Base-by-base conservation (phyloP, 345 rosid genomes). In the Aquilaria malaccensis region DNA sequence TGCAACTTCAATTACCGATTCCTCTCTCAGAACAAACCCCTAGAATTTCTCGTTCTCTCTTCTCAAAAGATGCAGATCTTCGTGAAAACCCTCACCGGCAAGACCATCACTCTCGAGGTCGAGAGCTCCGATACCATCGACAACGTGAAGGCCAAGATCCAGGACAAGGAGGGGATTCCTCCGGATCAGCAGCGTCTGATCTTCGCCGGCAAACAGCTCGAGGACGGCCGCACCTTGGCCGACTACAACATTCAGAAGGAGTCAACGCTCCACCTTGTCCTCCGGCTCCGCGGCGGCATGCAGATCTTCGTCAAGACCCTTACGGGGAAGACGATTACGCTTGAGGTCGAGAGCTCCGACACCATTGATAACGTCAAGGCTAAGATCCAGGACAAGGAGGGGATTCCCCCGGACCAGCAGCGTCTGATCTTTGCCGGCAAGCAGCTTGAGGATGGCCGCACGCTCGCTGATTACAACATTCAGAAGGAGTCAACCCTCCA, bases 21-120 rank as follows among this genome's bases (percentile, higher is more conserved):
- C 1, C 4, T 33, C 14, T 58, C 49, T 58, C 61, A 9, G 22
- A 58, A 14, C 61, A 37, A 31, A 4, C 6, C 31, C 50, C 50
- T 59, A 1, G 0, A 6, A 0, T 58, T 45, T 10, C 2, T 45
- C 9, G 1, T 1, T 1, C 46, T 10, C 1, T 10, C 2, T 15
- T 53, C 31, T n/a, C 2, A 9, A 57, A 6, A 30, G 51, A 65
- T 65, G 62, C 69, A 65, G 49, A 66, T 66, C 45, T 66, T 66
- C 47, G 69, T 66, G 14, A 65, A 65, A 15, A 65, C 69, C 33
- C 57, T 66, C 0, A 66, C 70, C 2, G 70, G 70, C 11, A 66
- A 2, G 22, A 22, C 22, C 22, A 22, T 22, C 22, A 22, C 22
- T 22, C 22, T 22, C 22, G 22, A 22, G 22, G 22, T 22, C 22